phyloP scores from a whole-genome alignment of 768 basidiomycete species.

The Zangia roseola region DNA sequence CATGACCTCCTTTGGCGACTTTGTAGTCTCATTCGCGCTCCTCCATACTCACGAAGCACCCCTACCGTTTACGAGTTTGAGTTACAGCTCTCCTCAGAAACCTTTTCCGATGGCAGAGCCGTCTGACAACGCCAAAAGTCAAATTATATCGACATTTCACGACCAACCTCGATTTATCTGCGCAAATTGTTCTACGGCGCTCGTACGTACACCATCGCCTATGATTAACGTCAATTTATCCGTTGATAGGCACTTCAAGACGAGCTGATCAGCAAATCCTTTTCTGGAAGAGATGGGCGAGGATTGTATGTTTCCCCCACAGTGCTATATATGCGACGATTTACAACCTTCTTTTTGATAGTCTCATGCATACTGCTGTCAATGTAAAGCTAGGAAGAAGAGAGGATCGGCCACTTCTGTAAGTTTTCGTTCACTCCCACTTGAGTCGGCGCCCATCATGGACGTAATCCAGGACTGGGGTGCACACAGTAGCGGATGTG shows the following conservation, averaged over 20 bases:
- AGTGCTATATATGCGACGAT: neutral
- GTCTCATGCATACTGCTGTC: conserved; percentile 73
- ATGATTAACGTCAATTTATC: neutral
- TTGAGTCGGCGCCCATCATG: conserved; percentile 2
- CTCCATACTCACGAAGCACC: neutral
- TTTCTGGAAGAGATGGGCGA: conserved; percentile 79
- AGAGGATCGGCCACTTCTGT: conserved; percentile 77
- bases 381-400: conserved; percentile 72
- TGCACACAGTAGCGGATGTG: conserved; percentile 78
- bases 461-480: conserved; percentile 56
- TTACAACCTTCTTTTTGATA: conserved; percentile 26
- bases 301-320: conserved; percentile 58
- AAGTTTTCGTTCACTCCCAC: conserved; percentile 17
- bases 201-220: conserved; percentile 44
- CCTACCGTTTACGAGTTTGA: neutral
- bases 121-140: conserved; percentile 47
- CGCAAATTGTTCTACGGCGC: conserved; percentile 63
- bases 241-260: conserved; percentile 68
- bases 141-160: conserved; percentile 60
- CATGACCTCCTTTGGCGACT: conserved; percentile 24
- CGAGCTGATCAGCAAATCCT: conserved; percentile 81
- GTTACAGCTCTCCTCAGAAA: neutral
- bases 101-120: conserved; percentile 19
- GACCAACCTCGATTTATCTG: conserved; percentile 72
- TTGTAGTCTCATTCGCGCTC: conserved; percentile 17